Percentiles rank a stretch among this genome's conserved stretches.
Evolutionary conservation across 2,329 filamentous ascomycete genomes (phyloP).

Genomic region (Periglandula ipomoeae): DNA sequence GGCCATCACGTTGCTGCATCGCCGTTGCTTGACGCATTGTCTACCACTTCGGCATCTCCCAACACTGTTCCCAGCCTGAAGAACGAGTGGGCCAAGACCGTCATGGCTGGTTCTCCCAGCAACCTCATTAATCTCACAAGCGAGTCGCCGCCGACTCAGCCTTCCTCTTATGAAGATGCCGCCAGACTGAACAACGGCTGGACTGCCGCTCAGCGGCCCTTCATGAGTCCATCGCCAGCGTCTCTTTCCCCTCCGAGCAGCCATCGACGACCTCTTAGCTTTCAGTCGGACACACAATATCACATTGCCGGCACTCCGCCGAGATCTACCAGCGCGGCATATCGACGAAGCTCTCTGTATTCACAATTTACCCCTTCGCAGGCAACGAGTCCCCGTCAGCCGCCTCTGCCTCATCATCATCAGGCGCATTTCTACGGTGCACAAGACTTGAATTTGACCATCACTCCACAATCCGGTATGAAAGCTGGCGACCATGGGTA

Average conservation of each 20-base stretch:
- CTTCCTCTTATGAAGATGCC: constrained; percentile 42
- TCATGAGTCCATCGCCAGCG: constrained; percentile 33
- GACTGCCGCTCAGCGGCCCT: constrained; percentile 37
- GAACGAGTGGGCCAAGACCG: constrained; percentile 34
- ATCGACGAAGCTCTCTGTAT: constrained; percentile 40
- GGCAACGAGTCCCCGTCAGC: constrained; percentile 36
- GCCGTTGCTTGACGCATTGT: constrained; percentile 39
- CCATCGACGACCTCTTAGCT: constrained; percentile 41
- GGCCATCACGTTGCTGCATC: constrained; percentile 31
- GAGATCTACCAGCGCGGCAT: constrained; percentile 24
- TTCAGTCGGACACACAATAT: constrained; percentile 41
- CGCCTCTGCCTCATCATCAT: constrained; percentile 64
- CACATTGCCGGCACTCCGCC: constrained; percentile 31
- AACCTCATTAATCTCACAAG: constrained; percentile 42
- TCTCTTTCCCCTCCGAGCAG: constrained; percentile 30
- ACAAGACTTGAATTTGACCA: constrained; percentile 65
- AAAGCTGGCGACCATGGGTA: constrained; percentile 61
- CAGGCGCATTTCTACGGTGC: constrained; percentile 71
- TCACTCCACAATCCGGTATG: constrained; percentile 44
- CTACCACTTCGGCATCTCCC: constrained; percentile 38
- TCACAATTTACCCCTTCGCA: constrained; percentile 37
- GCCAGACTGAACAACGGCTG: constrained; percentile 32
- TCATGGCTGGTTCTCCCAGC: constrained; percentile 40
- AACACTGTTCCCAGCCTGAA: constrained; percentile 38
- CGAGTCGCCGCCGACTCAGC: constrained; percentile 44